Percentiles rank a stretch among this genome's conserved stretches.
Conservation (phyloP, 2,329 filamentous ascomycete genomes). For the Beauveria sp. region DNA sequence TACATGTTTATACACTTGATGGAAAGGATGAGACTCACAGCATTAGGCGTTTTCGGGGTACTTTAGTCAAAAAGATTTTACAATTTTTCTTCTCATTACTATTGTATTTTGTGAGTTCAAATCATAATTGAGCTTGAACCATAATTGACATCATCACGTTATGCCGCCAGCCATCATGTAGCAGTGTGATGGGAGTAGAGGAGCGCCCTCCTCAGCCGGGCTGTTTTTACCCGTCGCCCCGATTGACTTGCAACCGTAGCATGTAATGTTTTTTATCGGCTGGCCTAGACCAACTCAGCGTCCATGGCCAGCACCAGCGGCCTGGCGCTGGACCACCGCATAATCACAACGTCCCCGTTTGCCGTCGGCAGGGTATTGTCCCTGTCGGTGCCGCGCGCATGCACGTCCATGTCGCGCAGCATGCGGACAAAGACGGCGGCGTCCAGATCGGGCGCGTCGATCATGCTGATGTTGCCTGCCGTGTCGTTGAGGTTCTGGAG, state of each 20-base stretch:
- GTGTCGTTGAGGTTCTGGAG: constrained; percentile 86
- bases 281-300: constrained; percentile 48
- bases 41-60: constrained; percentile 6
- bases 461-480: constrained; percentile 83
- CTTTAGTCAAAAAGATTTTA: background rate
- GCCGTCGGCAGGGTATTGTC: constrained; percentile 52
- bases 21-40: constrained; percentile 5
- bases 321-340: constrained; percentile 70
- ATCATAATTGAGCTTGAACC: background rate
- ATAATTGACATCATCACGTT: background rate
- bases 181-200: background rate
- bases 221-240: background rate
- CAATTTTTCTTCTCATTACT: background rate
- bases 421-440: constrained; percentile 78
- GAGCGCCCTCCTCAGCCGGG: background rate
- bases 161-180: background rate
- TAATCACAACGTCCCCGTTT: constrained; percentile 59
- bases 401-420: constrained; percentile 51
- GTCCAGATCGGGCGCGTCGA: constrained; percentile 77
- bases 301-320: constrained; percentile 44
- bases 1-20: background rate
- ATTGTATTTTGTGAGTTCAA: background rate
- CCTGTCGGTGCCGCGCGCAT: constrained; percentile 54
- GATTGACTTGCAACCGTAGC: background rate
- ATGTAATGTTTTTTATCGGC: background rate